Conservation (phyloP, 1,139 yeast species). For the Zhuliangozyma parablackwelliae region DNA sequence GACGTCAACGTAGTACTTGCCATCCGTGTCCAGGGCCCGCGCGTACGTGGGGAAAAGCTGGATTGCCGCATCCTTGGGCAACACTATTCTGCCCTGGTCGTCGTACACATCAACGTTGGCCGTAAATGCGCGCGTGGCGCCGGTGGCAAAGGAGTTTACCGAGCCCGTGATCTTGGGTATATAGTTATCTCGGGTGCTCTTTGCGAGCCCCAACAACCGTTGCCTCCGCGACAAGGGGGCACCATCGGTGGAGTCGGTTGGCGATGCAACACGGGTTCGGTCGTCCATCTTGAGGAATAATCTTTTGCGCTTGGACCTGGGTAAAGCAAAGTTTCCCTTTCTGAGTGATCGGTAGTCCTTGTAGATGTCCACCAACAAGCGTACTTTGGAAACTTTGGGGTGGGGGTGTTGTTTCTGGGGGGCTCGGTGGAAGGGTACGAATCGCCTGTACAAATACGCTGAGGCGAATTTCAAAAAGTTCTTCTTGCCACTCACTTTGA, state of each 20-base stretch:
- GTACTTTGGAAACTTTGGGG: slow-evolving; percentile 11
- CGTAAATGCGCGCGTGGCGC: slow-evolving; percentile 39
- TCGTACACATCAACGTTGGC: slow-evolving; percentile 24
- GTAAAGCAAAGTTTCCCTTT: slow-evolving; percentile 2
- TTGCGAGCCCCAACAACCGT: slow-evolving; percentile 44
- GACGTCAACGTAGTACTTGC: slow-evolving; percentile 52
- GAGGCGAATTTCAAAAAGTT: slow-evolving; percentile 16
- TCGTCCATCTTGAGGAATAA: neutral
- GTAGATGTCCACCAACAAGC: slow-evolving; percentile 17
- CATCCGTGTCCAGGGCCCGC: slow-evolving; percentile 40
- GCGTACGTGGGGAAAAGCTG: slow-evolving; percentile 65
- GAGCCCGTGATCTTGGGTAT: slow-evolving; percentile 49
- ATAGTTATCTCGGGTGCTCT: slow-evolving; percentile 54
- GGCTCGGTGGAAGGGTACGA: slow-evolving; percentile 9
- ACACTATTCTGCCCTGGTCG: slow-evolving; percentile 27
- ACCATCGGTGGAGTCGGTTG: neutral
- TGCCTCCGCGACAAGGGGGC: slow-evolving; percentile 24
- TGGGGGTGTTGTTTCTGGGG: neutral
- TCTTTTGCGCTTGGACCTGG: neutral
- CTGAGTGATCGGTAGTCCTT: slow-evolving; percentile 20
- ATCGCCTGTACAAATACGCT: slow-evolving; percentile 15
- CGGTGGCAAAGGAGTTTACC: slow-evolving; percentile 46
- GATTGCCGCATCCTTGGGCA: slow-evolving; percentile 37
- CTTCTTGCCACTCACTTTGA: slow-evolving; percentile 7
- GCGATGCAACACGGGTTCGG: neutral